These are phyloP conservation scores for Schwanniomyces vanrijiae DNA, from an alignment of 805 yeast genomes.

Conservation along the genomic window DNA sequence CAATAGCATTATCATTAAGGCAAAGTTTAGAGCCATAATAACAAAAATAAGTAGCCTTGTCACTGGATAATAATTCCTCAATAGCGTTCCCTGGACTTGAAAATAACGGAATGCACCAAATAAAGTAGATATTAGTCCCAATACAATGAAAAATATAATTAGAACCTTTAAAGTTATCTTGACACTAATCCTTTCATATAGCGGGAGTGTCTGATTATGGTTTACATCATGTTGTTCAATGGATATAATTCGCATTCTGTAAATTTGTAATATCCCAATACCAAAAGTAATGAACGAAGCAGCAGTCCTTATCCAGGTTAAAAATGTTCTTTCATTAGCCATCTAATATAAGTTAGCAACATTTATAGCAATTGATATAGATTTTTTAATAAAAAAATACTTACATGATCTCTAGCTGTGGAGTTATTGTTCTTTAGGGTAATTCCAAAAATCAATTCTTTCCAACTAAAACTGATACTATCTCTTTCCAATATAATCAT, in stretches of 20 bases:
- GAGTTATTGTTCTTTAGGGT: conserved; percentile 29
- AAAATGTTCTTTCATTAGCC: conserved; percentile 34
- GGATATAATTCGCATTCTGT: conserved; percentile 16
- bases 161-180: conserved; percentile 17
- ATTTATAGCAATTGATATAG: neutral
- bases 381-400: conserved; percentile 8
- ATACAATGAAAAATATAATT: conserved; percentile 12
- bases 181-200: neutral
- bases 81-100: conserved; percentile 23
- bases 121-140: conserved; percentile 16
- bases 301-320: conserved; percentile 30
- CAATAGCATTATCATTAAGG: conserved; percentile 17
- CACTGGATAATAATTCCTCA: conserved; percentile 21
- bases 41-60: conserved; percentile 18
- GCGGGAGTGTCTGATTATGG: neutral
- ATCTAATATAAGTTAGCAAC: conserved; percentile 11
- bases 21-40: conserved; percentile 16
- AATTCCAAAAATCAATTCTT: conserved; percentile 1
- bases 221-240: neutral
- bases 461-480: neutral
- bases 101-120: conserved; percentile 25
- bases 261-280: conserved; percentile 23
- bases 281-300: conserved; percentile 21
- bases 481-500: neutral
- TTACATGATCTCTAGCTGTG: conserved; percentile 40